Base-by-base conservation (phyloP, 75 land plant genomes). In the Sequoia sempervirens region DNA sequence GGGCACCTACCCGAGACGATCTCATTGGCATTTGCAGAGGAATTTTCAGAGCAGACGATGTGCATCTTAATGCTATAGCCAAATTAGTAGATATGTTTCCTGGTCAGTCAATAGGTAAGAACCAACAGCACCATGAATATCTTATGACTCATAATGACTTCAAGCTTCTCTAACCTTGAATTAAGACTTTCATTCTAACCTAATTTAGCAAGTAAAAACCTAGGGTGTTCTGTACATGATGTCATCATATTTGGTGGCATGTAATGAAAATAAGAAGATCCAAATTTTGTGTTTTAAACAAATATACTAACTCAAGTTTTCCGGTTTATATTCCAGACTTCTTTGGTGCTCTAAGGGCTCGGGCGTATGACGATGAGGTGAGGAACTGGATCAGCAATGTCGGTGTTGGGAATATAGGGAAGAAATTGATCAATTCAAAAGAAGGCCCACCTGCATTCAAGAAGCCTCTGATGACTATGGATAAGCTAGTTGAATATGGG, bases 331-430 rank as follows among this genome's bases (percentile, higher is more conserved):
- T 76, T 80, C 69, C 82, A 90, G 91, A 90, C 64, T 90, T 90
- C 90, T 90, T 90, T 75, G 91, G 91, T 46, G 91, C 91, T 36
- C 66, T 90, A 45, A 86, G 91, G 75, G 91, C 91, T 12, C 87
- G 91, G 5, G 91, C 86, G 4, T 90, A 90, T 61, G 91, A 90
- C 47, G 91, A 90, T 52, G 90, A 85, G 47, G 91, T 90, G 54
- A 54, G 91, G 53, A 88, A 89, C 69, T 90, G 91, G 91, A 64
- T 90, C 6, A 61, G 38, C 5, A 37, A 56, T 5, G 69, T 53
- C 9, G 91, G 91, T 14, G 90, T 90, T 80, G 87, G 86, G 87
- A 90, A 84, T 85, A 89, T 90, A n/a, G 91, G 90, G 23, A 81
- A 61, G 83, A 83, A 40, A 52, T 61, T 90, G 34, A 89, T 90